Conservation (phyloP, 2,329 filamentous ascomycete genomes). For the Phialophora verrucosa region DNA sequence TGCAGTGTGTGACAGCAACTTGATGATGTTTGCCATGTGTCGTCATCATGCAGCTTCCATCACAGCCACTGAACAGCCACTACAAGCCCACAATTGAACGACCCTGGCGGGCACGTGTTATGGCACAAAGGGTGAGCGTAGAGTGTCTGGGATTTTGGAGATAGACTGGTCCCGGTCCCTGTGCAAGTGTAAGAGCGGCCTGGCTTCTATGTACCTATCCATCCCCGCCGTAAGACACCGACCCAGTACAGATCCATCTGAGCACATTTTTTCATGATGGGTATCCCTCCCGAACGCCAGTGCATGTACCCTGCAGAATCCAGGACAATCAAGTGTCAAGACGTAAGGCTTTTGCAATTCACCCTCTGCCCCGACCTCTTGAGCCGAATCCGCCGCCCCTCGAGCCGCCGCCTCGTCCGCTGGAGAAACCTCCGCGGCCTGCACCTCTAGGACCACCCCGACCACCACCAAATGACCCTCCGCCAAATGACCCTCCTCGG, state of each 20-base stretch:
- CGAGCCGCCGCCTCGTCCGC: conserved; percentile 34
- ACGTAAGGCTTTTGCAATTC: neutral
- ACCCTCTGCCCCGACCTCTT: conserved; percentile 32
- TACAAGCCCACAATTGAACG: neutral
- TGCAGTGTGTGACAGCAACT: neutral
- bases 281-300: conserved; percentile 50
- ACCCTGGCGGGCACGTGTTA: neutral
- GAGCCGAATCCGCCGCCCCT: conserved; percentile 23
- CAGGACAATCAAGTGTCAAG: conserved; percentile 25
- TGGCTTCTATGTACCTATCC: neutral
- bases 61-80: neutral
- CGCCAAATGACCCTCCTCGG: conserved; percentile 23
- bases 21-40: neutral
- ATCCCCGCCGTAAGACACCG: neutral
- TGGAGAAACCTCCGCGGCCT: conserved; percentile 44
- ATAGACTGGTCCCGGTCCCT: neutral
- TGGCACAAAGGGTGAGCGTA: too few species aligned
- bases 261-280: conserved; percentile 26
- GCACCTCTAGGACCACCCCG: conserved; percentile 38
- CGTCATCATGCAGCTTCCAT: neutral
- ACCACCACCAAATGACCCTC: conserved; percentile 40
- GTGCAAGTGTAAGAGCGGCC: neutral
- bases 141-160: neutral
- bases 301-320: conserved; percentile 46
- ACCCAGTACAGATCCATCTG: conserved; percentile 8